Evolutionary conservation across 495 filamentous ascomycete genomes (phyloP), one percentile per base, ranked within the genome.

Genomic region (Xylaria intraflava): DNA sequence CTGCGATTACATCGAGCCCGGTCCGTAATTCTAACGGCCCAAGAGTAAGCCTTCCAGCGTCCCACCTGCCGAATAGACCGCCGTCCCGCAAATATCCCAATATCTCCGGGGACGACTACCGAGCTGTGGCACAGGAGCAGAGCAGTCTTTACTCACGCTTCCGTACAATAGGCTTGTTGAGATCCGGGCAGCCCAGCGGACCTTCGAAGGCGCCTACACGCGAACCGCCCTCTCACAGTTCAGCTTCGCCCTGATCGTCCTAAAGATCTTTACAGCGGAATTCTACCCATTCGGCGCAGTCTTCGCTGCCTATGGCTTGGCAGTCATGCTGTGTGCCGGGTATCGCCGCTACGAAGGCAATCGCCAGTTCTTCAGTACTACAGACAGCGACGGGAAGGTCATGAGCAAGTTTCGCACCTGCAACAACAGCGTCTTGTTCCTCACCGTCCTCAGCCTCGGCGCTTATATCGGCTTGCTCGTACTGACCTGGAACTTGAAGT

Each of bases 201-300:
- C 93, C 14, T 98, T 97, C 59, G 93, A 97, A 74, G 93, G 93
- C 1, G 94, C 93, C 29, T 98, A 98, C 71, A 83, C 95, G 56
- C 89, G 93, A 46, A 98, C 93, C 0, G 89, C 92, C 0, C 83
- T 97, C 29, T 86, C 85, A 2, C 91, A 96, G 68, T 97, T 96
- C 78, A 89, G 84, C 46, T 97, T 98, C 64, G 83, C 92, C 39
- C 83, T 98, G 16, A 83, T 98, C 53, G 86, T 98, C 8, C 82
- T 98, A 46, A 94, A 92, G 72, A 95, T 98, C 68, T 97, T 97
- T 75, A 96, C 89, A 20, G 77, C 82, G 39, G 90, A 96, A 62
- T 96, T 97, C 78, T 97, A 96, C 71, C 79, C 83, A 58, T 92
- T 95, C 57, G 91, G 90, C 16, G 91, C 91, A 2, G 77, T 96